phyloP scores from a whole-genome alignment of 2,329 filamentous ascomycete species.

The Botrytis pseudocinerea region DNA sequence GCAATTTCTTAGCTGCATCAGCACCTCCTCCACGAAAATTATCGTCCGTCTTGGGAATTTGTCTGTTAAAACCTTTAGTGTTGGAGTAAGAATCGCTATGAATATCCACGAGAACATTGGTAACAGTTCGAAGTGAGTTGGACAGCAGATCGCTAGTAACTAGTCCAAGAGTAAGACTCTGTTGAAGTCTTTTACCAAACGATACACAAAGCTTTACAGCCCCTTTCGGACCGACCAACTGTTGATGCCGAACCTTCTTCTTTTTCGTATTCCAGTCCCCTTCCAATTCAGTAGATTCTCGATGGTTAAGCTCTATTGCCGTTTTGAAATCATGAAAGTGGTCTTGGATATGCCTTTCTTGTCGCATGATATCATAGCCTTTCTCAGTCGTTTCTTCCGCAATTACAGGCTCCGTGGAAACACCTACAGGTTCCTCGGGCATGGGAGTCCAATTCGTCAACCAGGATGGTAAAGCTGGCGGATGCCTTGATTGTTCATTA shows the following conservation, averaged over 20 bases:
- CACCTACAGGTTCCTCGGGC: background rate
- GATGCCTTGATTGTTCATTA: constrained; percentile 13
- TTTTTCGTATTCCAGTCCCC: background rate
- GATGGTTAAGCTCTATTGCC: constrained; percentile 17
- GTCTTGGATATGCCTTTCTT: constrained; percentile 12
- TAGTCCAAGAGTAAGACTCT: constrained; percentile 32
- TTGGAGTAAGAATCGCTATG: constrained; percentile 8
- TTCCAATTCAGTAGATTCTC: background rate
- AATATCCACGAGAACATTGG: constrained; percentile 22
- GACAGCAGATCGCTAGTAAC: constrained; percentile 28
- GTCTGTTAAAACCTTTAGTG: no score
- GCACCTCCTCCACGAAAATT: background rate
- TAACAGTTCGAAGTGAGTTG: constrained; percentile 23
- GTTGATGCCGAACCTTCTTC: background rate
- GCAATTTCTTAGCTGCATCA: constrained; percentile 16
- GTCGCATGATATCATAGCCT: background rate
- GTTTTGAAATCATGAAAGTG: constrained; percentile 28
- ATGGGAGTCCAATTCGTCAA: constrained; percentile 28
- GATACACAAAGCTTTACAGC: constrained; percentile 25
- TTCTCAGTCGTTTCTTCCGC: background rate
- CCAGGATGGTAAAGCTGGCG: constrained; percentile 30
- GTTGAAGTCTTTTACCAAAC: constrained; percentile 32
- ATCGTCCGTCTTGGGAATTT: no score
- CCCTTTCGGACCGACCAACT: background rate
- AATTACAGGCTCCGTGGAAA: background rate